Conservation (phyloP, 192 early-diverging fungal genomes). For the Linnemannia zychae region DNA sequence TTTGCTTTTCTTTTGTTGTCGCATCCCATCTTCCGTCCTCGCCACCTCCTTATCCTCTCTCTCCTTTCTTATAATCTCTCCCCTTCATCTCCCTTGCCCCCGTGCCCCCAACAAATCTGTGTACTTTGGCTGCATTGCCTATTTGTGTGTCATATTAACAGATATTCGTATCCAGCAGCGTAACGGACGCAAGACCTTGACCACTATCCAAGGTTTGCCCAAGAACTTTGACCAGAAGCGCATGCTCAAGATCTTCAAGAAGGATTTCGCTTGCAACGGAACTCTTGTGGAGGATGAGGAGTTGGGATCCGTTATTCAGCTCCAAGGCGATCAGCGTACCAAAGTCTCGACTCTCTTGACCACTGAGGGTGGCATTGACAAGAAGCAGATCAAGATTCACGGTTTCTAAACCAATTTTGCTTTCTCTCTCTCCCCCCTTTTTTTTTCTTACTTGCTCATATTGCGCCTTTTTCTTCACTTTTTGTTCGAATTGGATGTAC, state of each 20-base stretch:
- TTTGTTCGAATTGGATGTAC: not conserved
- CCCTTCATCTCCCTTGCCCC: not conserved
- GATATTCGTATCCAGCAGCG: conserved; percentile 98
- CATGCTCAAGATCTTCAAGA: conserved; percentile 97
- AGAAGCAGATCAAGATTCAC: conserved; percentile 94
- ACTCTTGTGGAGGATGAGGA: conserved; percentile 95
- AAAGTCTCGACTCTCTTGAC: conserved; percentile 87
- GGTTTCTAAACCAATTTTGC: conserved; percentile 81
- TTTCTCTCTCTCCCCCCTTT: not conserved
- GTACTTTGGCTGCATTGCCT: too few species aligned
- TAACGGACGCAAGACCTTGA: conserved; percentile 96
- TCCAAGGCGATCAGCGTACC: conserved; percentile 94
- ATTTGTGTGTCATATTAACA: conserved; percentile 44
- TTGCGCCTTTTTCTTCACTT: conserved; percentile 6
- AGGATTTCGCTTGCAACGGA: conserved; percentile 97
- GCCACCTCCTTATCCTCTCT: not conserved
- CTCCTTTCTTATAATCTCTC: not conserved
- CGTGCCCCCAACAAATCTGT: conserved; percentile 1
- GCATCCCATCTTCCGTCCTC: not conserved
- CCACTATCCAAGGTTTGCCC: conserved; percentile 94
- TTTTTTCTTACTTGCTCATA: not conserved
- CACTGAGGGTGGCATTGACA: conserved; percentile 78
- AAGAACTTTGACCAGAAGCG: conserved; percentile 89
- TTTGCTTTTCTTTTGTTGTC: not conserved
- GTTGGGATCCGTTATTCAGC: conserved; percentile 92